phyloP scores from a whole-genome alignment of 345 rosid species.

The Camelina neglecta region DNA sequence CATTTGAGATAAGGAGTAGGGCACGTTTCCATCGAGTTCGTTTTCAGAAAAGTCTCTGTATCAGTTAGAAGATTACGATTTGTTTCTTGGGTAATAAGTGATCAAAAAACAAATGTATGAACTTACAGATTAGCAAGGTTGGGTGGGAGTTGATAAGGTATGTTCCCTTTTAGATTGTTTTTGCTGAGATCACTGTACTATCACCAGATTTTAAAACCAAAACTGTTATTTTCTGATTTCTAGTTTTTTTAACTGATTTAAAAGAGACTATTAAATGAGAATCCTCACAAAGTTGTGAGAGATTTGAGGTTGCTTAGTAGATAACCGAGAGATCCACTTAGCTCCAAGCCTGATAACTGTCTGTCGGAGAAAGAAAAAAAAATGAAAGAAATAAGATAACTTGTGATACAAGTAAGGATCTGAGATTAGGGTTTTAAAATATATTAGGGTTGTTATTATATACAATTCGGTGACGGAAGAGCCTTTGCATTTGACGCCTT shows the following conservation, averaged over 20 bases:
- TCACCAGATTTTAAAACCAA: slow-evolving; percentile 46
- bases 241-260: slow-evolving; percentile 3
- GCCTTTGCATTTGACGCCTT: slow-evolving; percentile 84
- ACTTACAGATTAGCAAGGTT: slow-evolving; percentile 65
- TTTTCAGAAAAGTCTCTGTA: slow-evolving; percentile 89
- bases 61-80: slow-evolving; percentile 23
- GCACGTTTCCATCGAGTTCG: slow-evolving; percentile 70
- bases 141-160: slow-evolving; percentile 98
- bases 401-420: slow-evolving; percentile 13
- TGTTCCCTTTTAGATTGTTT: slow-evolving; percentile 77
- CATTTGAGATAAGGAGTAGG: slow-evolving; percentile 89
- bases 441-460: neutral
- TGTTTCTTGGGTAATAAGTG: slow-evolving; percentile 13
- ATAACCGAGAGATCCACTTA: slow-evolving; percentile 82
- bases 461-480: slow-evolving; percentile 81
- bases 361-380: slow-evolving; percentile 46
- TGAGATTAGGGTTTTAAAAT: slow-evolving; percentile 5
- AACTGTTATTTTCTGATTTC: slow-evolving; percentile 24
- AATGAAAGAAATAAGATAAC: neutral
- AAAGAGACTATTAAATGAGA: slow-evolving; percentile 18
- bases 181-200: slow-evolving; percentile 93
- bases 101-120: slow-evolving; percentile 2
- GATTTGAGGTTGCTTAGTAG: slow-evolving; percentile 83
- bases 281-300: slow-evolving; percentile 75
- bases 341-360: slow-evolving; percentile 67